phyloP scores from a whole-genome alignment of 1,284 basidiomycete genomes.

The Tausonia pullulans region DNA sequence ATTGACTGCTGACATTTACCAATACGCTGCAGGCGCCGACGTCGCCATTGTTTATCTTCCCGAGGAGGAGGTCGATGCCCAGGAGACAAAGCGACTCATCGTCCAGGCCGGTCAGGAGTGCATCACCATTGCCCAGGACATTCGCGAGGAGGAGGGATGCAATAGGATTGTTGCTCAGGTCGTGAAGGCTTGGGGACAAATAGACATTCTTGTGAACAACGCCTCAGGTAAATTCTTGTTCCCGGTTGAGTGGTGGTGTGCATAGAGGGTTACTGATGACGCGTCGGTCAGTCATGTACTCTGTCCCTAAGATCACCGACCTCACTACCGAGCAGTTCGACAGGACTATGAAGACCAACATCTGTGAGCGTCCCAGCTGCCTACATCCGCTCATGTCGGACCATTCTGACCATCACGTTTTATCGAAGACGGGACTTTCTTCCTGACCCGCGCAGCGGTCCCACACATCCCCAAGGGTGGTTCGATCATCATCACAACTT shows the following conservation, averaged over 20 bases:
- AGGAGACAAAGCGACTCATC: conserved; percentile 29
- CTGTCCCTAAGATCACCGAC: conserved; percentile 26
- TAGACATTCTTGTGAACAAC: conserved; percentile 29
- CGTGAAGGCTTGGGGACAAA: conserved; percentile 27
- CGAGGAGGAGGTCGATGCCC: conserved; percentile 37
- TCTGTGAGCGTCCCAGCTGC: conserved; percentile 7
- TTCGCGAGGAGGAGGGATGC: conserved; percentile 29
- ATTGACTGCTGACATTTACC: not conserved
- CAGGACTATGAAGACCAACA: conserved; percentile 29
- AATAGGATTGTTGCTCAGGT: conserved; percentile 28
- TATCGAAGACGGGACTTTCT: conserved; percentile 24
- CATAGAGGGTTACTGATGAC: not conserved
- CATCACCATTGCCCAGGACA: conserved; percentile 19
- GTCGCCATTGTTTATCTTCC: conserved; percentile 31
- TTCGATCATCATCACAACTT: conserved; percentile 33
- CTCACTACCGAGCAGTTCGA: conserved; percentile 32
- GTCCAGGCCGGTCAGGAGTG: conserved; percentile 20
- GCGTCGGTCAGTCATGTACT: conserved; percentile 18
- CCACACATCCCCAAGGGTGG: conserved; percentile 34
- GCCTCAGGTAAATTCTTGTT: conserved; percentile 22
- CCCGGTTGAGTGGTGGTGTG: conserved; percentile 20
- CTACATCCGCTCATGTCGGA: not conserved
- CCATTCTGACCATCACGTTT: not conserved
- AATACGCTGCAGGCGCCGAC: conserved; percentile 33
- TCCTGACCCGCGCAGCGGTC: conserved; percentile 30